These are phyloP conservation scores for Trametes meyenii DNA, from an alignment of 768 basidiomycete genomes.

Conservation along the genomic window DNA sequence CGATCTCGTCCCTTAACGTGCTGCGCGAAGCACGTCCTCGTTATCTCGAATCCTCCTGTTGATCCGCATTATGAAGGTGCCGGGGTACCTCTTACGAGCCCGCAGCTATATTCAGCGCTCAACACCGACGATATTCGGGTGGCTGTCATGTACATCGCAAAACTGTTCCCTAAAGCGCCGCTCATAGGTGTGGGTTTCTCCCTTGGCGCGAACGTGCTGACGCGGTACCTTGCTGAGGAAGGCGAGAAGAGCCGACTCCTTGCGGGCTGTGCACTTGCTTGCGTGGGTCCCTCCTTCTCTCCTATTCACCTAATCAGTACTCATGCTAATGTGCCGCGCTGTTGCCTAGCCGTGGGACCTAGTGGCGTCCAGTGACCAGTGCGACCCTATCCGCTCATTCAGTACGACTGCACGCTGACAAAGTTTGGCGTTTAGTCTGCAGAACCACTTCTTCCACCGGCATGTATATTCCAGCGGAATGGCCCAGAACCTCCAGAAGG, in stretches of 20 bases:
- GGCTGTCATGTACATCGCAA: constrained; percentile 74
- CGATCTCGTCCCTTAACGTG: not conserved
- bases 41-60: not conserved
- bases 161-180: constrained; percentile 75
- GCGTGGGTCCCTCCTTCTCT: constrained; percentile 53
- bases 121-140: constrained; percentile 89
- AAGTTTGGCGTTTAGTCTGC: constrained; percentile 45
- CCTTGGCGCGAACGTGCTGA: constrained; percentile 89
- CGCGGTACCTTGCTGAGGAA: constrained; percentile 88
- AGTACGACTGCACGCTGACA: constrained; percentile 17
- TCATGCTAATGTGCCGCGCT: constrained; percentile 10
- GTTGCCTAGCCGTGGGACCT: constrained; percentile 54
- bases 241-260: constrained; percentile 60
- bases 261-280: constrained; percentile 71
- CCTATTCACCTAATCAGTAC: constrained; percentile 9
- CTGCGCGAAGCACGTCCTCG: not conserved
- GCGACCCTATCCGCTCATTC: constrained; percentile 13
- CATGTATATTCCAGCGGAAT: constrained; percentile 77
- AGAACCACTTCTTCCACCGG: constrained; percentile 56
- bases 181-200: constrained; percentile 91
- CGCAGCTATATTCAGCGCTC: constrained; percentile 85
- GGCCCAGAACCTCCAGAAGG: constrained; percentile 69
- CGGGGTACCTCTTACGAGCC: constrained; percentile 78
- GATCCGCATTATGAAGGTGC: constrained; percentile 58
- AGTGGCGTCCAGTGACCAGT: constrained; percentile 36